These are phyloP conservation scores for Tolypocladium cylindrosporum DNA, from an alignment of 2,329 filamentous ascomycete species.

Conservation along the genomic window DNA sequence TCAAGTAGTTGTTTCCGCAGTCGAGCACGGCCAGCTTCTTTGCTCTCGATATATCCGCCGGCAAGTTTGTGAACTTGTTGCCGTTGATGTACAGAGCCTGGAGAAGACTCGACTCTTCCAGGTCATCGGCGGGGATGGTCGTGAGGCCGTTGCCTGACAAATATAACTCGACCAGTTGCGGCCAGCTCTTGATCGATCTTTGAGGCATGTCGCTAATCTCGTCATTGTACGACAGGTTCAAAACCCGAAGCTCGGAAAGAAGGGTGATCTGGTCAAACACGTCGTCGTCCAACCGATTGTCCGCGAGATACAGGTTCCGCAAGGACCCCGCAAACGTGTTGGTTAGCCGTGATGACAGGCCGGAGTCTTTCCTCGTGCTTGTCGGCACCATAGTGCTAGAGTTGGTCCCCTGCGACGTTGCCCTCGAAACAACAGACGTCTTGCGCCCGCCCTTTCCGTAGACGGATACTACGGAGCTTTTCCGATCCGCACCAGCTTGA, in stretches of 20 bases:
- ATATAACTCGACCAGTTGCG: constrained; percentile 82
- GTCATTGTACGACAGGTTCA: constrained; percentile 93
- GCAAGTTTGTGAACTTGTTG: constrained; percentile 95
- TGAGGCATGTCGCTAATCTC: constrained; percentile 80
- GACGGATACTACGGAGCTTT: constrained; percentile 75
- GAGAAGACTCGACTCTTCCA: constrained; percentile 80
- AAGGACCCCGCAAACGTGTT: constrained; percentile 85
- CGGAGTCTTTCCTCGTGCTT: constrained; percentile 73
- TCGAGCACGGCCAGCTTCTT: constrained; percentile 87
- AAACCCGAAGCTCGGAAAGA: constrained; percentile 70
- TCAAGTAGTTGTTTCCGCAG: constrained; percentile 87
- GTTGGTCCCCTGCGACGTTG: constrained; percentile 34
- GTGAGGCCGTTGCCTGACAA: constrained; percentile 92
- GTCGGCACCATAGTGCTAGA: constrained; percentile 39
- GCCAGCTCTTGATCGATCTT: constrained; percentile 80
- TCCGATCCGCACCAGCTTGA: constrained; percentile 51
- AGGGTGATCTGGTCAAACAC: constrained; percentile 86
- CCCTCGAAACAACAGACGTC: constrained; percentile 69
- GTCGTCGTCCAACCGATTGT: constrained; percentile 90
- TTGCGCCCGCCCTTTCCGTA: constrained; percentile 74
- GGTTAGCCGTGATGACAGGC: constrained; percentile 65
- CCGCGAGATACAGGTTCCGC: constrained; percentile 76
- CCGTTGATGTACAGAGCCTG: constrained; percentile 92
- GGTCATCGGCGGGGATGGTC: constrained; percentile 81
- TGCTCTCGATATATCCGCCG: constrained; percentile 89